phyloP scores from a whole-genome alignment of 805 yeast genomes.

The Zygoascus flipseniorum region DNA sequence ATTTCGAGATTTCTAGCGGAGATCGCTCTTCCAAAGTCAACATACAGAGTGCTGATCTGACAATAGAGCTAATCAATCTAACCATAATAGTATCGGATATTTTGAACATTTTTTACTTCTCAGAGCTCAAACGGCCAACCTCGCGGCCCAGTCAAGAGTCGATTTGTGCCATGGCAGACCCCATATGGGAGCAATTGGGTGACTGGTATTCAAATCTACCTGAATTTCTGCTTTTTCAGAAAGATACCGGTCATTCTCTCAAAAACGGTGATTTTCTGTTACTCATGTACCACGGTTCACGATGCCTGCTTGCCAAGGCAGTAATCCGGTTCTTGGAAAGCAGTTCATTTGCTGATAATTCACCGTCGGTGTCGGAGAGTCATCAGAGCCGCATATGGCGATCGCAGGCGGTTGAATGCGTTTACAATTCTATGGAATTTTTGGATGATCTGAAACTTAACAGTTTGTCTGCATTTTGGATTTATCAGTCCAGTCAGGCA shows the following conservation, averaged over 20 bases:
- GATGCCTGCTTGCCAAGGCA: background rate
- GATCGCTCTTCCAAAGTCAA: conserved; percentile 1
- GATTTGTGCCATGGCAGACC: background rate
- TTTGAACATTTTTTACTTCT: conserved; percentile 3
- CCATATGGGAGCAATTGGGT: background rate
- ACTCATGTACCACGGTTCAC: background rate
- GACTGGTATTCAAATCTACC: background rate
- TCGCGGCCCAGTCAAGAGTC: background rate
- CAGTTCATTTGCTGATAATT: background rate
- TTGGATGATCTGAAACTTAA: background rate
- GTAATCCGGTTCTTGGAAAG: background rate
- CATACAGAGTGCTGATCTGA: background rate
- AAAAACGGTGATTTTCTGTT: background rate
- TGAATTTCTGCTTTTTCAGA: background rate
- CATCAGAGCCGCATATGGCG: background rate
- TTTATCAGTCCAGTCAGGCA: background rate
- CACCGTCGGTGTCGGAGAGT: background rate
- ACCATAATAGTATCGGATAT: conserved; percentile 4
- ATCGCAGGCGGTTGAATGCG: background rate
- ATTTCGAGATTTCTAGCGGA: conserved; percentile 12
- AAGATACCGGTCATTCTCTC: background rate
- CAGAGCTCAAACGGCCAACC: conserved; percentile 1
- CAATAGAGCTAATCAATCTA: conserved; percentile 1
- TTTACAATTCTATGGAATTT: background rate
- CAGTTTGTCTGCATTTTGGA: background rate